phyloP scores from a whole-genome alignment of 2,329 filamentous ascomycete species.

The Sporothrix euskadiensis region DNA sequence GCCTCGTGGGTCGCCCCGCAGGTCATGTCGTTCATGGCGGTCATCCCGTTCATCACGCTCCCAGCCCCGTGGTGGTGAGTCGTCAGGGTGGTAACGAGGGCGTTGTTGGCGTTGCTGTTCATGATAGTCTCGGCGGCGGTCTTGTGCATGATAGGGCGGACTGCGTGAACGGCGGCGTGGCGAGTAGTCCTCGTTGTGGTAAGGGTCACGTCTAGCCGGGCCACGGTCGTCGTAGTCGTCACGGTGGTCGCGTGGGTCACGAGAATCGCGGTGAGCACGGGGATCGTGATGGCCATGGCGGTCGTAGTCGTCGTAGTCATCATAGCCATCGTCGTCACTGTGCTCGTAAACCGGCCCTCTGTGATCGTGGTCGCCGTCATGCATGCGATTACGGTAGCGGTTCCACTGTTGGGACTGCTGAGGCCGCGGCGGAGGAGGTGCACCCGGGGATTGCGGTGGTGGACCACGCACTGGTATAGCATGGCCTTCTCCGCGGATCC shows the following conservation, averaged over 20 bases:
- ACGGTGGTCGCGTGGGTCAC: background rate
- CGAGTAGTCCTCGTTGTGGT: background rate
- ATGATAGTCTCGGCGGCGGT: background rate
- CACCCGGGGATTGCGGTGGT: background rate
- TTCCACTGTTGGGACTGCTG: background rate
- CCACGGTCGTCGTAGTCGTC: background rate
- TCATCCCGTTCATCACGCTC: constrained; percentile 1
- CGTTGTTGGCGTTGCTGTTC: constrained; percentile 15
- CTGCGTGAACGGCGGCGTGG: constrained; percentile 18
- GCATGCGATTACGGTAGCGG: constrained; percentile 4
- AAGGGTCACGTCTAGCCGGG: background rate
- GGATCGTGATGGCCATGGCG: background rate
- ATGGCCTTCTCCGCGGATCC: constrained; percentile 11
- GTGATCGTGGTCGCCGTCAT: background rate
- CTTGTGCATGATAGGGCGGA: background rate
- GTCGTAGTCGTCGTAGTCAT: constrained; percentile 2
- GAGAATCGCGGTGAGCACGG: background rate
- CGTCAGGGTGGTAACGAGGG: constrained; percentile 11
- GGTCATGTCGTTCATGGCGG: background rate
- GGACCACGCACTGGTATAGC: background rate
- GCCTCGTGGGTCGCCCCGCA: background rate
- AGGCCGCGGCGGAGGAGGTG: background rate
- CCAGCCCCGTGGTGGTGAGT: background rate
- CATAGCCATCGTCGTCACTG: constrained; percentile 4
- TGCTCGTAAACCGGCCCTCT: background rate